These are phyloP conservation scores for Basipetospora chlamydospora DNA, from an alignment of 2,329 filamentous ascomycete species.

Conservation along the genomic window DNA sequence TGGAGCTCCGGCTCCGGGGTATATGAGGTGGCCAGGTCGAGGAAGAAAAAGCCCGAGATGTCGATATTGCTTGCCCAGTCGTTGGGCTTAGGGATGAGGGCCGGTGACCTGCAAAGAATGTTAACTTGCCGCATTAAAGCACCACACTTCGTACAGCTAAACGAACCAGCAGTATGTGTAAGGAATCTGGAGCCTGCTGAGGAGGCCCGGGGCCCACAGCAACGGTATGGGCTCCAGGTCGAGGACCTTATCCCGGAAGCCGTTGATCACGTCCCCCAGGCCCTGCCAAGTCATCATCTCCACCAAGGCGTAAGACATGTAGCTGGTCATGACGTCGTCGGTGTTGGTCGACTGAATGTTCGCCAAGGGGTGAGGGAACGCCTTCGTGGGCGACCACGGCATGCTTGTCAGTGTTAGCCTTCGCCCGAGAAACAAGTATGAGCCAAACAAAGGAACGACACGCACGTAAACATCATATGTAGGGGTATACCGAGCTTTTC, in stretches of 20 bases:
- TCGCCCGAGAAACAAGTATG: too few relatives aligned
- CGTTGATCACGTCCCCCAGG: slow-evolving; percentile 79
- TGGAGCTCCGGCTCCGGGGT: slow-evolving; percentile 50
- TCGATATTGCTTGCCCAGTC: slow-evolving; percentile 63
- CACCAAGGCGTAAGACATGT: slow-evolving; percentile 68
- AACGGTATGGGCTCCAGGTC: slow-evolving; percentile 65
- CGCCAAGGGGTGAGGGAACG: slow-evolving; percentile 74
- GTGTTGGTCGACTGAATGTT: slow-evolving; percentile 67
- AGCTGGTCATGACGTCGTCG: slow-evolving; percentile 65
- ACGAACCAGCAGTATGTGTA: slow-evolving; percentile 76
- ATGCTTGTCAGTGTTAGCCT: too few relatives aligned
- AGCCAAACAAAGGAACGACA: slow-evolving; percentile 11
- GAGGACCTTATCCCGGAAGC: slow-evolving; percentile 61
- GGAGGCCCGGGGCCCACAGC: slow-evolving; percentile 69
- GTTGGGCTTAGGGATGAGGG: slow-evolving; percentile 61
- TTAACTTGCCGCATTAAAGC: too few relatives aligned
- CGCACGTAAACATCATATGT: slow-evolving; percentile 82
- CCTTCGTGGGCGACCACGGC: slow-evolving; percentile 78
- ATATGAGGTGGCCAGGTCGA: slow-evolving; percentile 52
- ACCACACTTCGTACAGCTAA: too few relatives aligned
- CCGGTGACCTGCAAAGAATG: slow-evolving; percentile 38
- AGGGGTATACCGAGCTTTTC: slow-evolving; percentile 62
- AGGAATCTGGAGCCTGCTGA: slow-evolving; percentile 61
- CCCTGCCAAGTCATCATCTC: slow-evolving; percentile 93
- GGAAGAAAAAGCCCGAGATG: slow-evolving; percentile 64